A percentile compares a stretch with the other conserved stretches of the same genome.
phyloP scores from a whole-genome alignment of 2,329 filamentous ascomycete genomes.

The Fusarium chaquense region DNA sequence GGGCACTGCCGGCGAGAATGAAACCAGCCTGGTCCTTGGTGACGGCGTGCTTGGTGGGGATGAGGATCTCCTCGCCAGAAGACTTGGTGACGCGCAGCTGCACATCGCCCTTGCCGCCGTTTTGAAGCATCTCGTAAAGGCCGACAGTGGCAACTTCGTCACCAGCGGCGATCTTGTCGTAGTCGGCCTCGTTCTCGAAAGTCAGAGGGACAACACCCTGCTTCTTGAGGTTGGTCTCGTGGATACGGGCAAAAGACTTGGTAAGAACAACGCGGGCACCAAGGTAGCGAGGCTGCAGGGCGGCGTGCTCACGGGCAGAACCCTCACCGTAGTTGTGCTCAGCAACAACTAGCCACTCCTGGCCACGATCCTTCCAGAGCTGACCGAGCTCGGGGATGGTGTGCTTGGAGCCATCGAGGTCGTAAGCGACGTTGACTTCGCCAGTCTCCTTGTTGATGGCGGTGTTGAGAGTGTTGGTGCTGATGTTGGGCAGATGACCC shows the following conservation, averaged over 20 bases:
- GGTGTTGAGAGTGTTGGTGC: constrained; percentile 95
- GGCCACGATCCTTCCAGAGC: constrained; percentile 80
- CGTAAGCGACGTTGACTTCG: constrained; percentile 93
- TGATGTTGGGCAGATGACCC: constrained; percentile 97
- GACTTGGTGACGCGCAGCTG: constrained; percentile 73
- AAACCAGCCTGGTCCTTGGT: constrained; percentile 92
- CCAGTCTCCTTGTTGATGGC: constrained; percentile 92
- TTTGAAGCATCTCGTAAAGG: constrained; percentile 82
- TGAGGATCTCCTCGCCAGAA: constrained; percentile 72
- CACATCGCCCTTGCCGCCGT: constrained; percentile 82
- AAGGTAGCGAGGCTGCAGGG: constrained; percentile 89
- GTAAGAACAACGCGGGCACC: constrained; percentile 85
- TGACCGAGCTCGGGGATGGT: constrained; percentile 90
- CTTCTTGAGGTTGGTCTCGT: constrained; percentile 97
- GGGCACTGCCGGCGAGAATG: constrained; percentile 90
- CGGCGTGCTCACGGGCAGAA: constrained; percentile 88
- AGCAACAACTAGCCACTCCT: constrained; percentile 92
- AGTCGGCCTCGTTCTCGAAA: constrained; percentile 89
- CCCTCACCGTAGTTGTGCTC: constrained; percentile 98
- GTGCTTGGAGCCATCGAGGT: constrained; percentile 78
- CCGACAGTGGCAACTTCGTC: constrained; percentile 88
- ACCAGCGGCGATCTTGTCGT: constrained; percentile 83
- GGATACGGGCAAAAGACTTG: constrained; percentile 91
- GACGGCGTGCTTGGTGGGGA: constrained; percentile 88
- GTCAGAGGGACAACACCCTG: constrained; percentile 96